Base-by-base conservation (phyloP, 177 flowering plant species). In the Telopea speciosissima region DNA sequence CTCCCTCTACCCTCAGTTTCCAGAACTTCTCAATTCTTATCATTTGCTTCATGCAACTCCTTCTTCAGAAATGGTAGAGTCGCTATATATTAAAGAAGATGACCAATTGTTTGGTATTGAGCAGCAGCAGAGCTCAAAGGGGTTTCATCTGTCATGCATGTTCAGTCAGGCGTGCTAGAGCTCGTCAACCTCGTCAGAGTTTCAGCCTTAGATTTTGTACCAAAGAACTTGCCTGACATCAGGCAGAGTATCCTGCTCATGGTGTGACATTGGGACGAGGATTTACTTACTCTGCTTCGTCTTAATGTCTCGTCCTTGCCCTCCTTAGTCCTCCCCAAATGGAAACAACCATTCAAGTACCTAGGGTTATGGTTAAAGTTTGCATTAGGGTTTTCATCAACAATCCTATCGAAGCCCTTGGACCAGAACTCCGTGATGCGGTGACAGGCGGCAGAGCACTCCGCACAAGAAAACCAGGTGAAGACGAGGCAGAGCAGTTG, bases 81-180 rank as follows among this genome's bases (percentile, higher is more conserved):
- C 36, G 31, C n/a, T n/a, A 63, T 59, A 26, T 68, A 25, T 63
- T 68, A 9, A 56, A 28, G 60, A 74, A 44, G 72, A 68, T 9
- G 49, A 78, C 22, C 60, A 28, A 31, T 62, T 64, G 78, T 70
- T 52, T 80, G 62, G 68, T 76, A n/a, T 33, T 79, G 73, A 63
- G 24, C 66, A 62, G 82, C 65, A 72, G 67, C 68, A 69, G 75
- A 73, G 64, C 61, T 8, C 73, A 31, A 16, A 82, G 60, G 79
- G 82, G 90, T 49, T 70, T 86, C 33, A 76, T 81, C n/a, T 85
- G 89, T 74, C 78, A 45, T 86, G 87, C 68, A 63, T 89, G 80
- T 91, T 91, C 62, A 90, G 97, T 63, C 86, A 89, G 97, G 97
- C n/a, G 85, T 91, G 65, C 93, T 93, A 9, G 93, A 91, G 84